Conservation (phyloP, 306 rosid species). For the Gynostemma pentaphyllum region DNA sequence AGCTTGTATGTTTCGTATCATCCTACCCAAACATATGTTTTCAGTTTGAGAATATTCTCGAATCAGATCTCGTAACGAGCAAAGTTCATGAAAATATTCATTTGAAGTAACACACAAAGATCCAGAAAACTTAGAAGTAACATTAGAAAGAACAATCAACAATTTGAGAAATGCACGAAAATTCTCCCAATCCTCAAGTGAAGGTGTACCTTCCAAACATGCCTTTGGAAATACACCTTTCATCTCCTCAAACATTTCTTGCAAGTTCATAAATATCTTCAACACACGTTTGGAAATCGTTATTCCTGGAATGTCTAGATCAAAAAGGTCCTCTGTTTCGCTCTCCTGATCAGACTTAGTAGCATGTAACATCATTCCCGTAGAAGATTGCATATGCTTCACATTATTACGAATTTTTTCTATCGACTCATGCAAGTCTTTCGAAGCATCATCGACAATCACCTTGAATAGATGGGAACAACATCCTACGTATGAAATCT, state of each 20-base stretch:
- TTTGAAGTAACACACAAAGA: background rate
- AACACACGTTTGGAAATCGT: background rate
- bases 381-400: background rate
- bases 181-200: background rate
- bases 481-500: background rate
- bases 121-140: background rate
- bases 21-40: background rate
- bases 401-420: background rate
- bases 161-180: background rate
- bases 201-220: background rate
- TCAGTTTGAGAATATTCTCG: background rate
- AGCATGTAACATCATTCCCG: background rate
- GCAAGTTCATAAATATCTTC: background rate
- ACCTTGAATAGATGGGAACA: background rate
- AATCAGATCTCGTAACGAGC: background rate
- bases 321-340: background rate
- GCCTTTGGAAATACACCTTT: background rate
- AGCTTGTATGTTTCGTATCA: background rate
- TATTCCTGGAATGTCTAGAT: background rate
- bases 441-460: background rate
- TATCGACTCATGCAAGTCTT: background rate
- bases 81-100: conserved; percentile 2
- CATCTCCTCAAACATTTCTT: background rate
- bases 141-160: background rate
- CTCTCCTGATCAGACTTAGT: background rate